Evolutionary conservation across 2,329 filamentous ascomycete species (phyloP).

Genomic region (Aureobasidium sp.): DNA sequence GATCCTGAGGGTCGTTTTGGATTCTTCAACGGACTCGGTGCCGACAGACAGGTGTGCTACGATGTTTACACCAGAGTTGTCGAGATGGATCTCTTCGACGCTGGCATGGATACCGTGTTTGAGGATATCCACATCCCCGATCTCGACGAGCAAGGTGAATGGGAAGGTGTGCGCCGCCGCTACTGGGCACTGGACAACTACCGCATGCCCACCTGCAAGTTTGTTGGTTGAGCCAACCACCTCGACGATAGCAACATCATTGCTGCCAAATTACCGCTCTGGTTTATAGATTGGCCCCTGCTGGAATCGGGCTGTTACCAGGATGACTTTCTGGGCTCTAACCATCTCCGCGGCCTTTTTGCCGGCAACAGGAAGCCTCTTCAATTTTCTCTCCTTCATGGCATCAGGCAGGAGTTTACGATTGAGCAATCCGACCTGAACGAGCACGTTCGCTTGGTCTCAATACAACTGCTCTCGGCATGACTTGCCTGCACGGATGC

Average conservation of each 20-base stretch:
- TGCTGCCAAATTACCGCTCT: background rate
- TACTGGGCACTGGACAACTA: constrained; percentile 87
- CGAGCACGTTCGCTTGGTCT: constrained; percentile 51
- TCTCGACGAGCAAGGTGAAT: constrained; percentile 64
- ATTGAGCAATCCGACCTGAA: constrained; percentile 49
- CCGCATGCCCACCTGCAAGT: constrained; percentile 64
- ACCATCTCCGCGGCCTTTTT: constrained; percentile 35
- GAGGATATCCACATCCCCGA: constrained; percentile 65
- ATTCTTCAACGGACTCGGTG: constrained; percentile 71
- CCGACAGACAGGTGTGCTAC: constrained; percentile 86
- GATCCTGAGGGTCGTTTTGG: constrained; percentile 51
- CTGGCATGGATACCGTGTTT: constrained; percentile 86
- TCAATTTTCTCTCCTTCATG: constrained; percentile 34
- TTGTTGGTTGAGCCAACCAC: constrained; percentile 50
- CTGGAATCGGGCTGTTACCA: constrained; percentile 34
- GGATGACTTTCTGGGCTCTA: constrained; percentile 32
- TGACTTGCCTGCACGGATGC: constrained; percentile 44
- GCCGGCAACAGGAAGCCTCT: constrained; percentile 34
- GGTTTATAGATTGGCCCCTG: constrained; percentile 3
- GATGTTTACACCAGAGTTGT: constrained; percentile 91
- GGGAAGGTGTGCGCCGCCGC: constrained; percentile 77
- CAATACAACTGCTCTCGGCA: constrained; percentile 52
- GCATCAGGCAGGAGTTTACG: constrained; percentile 43
- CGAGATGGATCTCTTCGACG: constrained; percentile 83
- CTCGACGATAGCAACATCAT: constrained; percentile 4